A percentile compares a stretch with the other conserved stretches of the same genome.
phyloP scores from a whole-genome alignment of 768 basidiomycete species.

The Tulasnella sp. region DNA sequence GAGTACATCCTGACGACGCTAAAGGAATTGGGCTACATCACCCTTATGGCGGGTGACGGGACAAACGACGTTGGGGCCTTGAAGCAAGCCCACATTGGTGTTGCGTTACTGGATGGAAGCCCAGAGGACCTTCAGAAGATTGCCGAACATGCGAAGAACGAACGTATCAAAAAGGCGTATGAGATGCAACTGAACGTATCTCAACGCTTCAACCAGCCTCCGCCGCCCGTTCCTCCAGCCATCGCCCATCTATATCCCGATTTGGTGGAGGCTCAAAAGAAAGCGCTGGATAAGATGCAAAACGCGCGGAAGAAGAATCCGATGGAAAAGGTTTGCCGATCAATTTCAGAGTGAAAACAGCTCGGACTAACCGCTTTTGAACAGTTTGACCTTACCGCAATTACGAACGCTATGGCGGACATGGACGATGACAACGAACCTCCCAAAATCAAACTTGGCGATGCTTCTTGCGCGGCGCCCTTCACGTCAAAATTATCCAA shows the following conservation, averaged over 20 bases:
- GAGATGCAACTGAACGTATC: slow-evolving; percentile 93
- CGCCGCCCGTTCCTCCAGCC: slow-evolving; percentile 87
- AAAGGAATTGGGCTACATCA: slow-evolving; percentile 85
- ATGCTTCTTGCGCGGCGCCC: slow-evolving; percentile 97
- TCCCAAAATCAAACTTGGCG: slow-evolving; percentile 99
- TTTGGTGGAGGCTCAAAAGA: slow-evolving; percentile 85
- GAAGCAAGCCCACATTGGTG: slow-evolving; percentile 97
- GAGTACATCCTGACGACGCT: slow-evolving; percentile 92
- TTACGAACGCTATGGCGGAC: slow-evolving; percentile 84
- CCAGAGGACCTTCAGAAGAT: slow-evolving; percentile 91
- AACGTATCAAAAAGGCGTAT: slow-evolving; percentile 95
- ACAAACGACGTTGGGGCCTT: slow-evolving; percentile 99
- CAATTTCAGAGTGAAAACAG: not conserved
- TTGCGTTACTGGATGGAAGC: slow-evolving; percentile 89
- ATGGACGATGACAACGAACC: slow-evolving; percentile 91
- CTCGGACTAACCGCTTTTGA: slow-evolving; percentile 35
- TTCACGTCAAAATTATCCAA: slow-evolving; percentile 99
- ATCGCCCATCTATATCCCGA: slow-evolving; percentile 89
- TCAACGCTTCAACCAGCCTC: slow-evolving; percentile 86
- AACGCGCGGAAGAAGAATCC: slow-evolving; percentile 79
- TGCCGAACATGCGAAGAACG: slow-evolving; percentile 85
- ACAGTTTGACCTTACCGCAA: slow-evolving; percentile 75
- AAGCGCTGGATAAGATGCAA: slow-evolving; percentile 67
- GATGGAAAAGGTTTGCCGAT: slow-evolving; percentile 73
- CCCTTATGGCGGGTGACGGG: slow-evolving; percentile 98